Base-by-base conservation (phyloP, 176 grass and related monocot species). In the Bonia amplexicaulis region DNA sequence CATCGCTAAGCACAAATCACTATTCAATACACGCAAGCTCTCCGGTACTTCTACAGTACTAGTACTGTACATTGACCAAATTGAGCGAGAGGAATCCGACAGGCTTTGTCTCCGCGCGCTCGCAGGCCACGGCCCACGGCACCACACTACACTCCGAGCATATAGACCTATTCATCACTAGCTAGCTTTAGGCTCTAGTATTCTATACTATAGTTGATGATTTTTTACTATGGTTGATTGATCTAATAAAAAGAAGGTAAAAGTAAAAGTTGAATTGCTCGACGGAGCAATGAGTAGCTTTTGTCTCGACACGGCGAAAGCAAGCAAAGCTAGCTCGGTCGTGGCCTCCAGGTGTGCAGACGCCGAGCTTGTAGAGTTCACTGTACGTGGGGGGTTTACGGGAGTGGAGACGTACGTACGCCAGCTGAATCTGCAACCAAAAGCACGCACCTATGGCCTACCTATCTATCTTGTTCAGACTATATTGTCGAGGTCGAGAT, bases 181-280 rank as follows among this genome's bases (percentile, higher is more conserved):
- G 35, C 35, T 37, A 37, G 35, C 4, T 5, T 37, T 4, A 37
- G 2, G 35, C 35, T 3, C 35, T 37, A 37, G 5, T 37, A 37
- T 5, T 37, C 5, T 37, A 5, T 4, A 0, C 4, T 37, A 0
- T 37, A 0, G 0, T 4, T 5, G 35, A 37, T 37, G 2, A 37
- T 37, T 35, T 37, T 37, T 0, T 37, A 37, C 35, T 5, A 37
- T 5, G 2, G 5, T 37, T 37, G 5, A 5, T 37, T 37, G 5
- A 5, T 37, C 2, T 37, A 4, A 37, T 37, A 37, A 37, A 37
- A 5, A 35, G 2, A 37, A 4, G 35, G 0, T 37, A 37, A 37
- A 37, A 5, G 0, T 3, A 37, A 37, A 37, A 5, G 35, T 0
- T 0, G 4, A 37, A 37, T 62, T 27, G 23, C 8, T 62, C 23